Evolutionary conservation across 768 basidiomycete species (phyloP), one percentile per base, ranked within the genome.

Genomic region (Exidia glandulosa): DNA sequence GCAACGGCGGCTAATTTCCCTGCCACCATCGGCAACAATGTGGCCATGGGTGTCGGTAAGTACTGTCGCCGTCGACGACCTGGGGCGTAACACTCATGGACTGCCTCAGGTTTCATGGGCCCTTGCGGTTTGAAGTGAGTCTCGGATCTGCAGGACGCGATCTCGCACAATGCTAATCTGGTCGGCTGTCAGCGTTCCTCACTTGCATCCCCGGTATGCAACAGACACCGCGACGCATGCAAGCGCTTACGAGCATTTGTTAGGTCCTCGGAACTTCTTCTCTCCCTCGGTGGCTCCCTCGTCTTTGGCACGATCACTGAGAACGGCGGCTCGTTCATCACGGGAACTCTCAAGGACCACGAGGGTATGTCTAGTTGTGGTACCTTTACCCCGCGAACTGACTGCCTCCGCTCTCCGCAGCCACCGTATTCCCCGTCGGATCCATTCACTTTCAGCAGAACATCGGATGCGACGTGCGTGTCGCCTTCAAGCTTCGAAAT

Each of bases 391-490:
- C n/a, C 27, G 48, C 27, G 14, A 50, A 50, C 48, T 37, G 36
- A 37, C 12, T 37, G 19, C 36, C 19, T 19, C 36, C 36, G 36
- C 36, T 10, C 36, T 37, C 12, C 23, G 23, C 61, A 33, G 69
- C 65, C 1, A 66, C 63, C 33, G 32, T 71, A 41, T 68, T 71
- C 63, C 66, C 63, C 32, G 62, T 57, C 60, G 66, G 68, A 19
- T 67, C 68, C 14, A 66, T 71, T 23, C 70, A 70, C 61, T 71
- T 66, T 63, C 66, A 70, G 62, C 60, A 63, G 45, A 71, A 71
- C 59, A 61, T 65, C 47, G 64, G 61, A 13, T 71, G 69, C 58
- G 65, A 19, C 10, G 48, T 50, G 23, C 16, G 48, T 19, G 59
- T 61, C 27, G 5, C 2, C 27, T 14, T 12, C 32, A 16, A 19